Conservation (phyloP, 148 eudicot genomes). For the Gaultheria prostrata region DNA sequence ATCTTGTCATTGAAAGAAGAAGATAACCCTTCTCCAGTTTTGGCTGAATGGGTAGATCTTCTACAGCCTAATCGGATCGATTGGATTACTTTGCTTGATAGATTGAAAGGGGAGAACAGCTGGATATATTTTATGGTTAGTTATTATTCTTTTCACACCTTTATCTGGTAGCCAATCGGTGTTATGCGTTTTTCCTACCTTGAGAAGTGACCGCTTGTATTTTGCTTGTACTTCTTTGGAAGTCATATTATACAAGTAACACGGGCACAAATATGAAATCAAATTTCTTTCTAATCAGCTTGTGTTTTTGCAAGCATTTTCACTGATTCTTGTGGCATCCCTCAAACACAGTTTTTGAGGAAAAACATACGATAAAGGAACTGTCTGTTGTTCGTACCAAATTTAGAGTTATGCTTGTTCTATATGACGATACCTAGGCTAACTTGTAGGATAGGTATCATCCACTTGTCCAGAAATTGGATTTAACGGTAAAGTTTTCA, state of each 20-base stretch:
- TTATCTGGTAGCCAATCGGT: neutral
- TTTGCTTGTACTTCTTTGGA: neutral
- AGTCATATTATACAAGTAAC: neutral
- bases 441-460: neutral
- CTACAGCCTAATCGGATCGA: slow-evolving; percentile 72
- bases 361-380: neutral
- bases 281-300: neutral
- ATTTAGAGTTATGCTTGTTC: neutral
- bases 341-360: neutral
- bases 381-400: neutral
- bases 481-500: neutral
- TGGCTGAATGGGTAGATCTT: slow-evolving; percentile 75
- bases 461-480: neutral
- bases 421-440: neutral
- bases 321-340: neutral
- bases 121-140: slow-evolving; percentile 59
- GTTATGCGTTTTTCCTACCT: neutral
- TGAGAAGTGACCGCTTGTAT: neutral
- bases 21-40: slow-evolving; percentile 46
- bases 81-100: slow-evolving; percentile 71
- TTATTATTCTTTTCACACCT: neutral
- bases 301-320: neutral
- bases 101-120: slow-evolving; percentile 41
- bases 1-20: slow-evolving; percentile 49
- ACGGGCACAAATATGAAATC: neutral